Base-by-base conservation (phyloP, 2,329 filamentous ascomycete genomes). In the Coniochaeta sp. region DNA sequence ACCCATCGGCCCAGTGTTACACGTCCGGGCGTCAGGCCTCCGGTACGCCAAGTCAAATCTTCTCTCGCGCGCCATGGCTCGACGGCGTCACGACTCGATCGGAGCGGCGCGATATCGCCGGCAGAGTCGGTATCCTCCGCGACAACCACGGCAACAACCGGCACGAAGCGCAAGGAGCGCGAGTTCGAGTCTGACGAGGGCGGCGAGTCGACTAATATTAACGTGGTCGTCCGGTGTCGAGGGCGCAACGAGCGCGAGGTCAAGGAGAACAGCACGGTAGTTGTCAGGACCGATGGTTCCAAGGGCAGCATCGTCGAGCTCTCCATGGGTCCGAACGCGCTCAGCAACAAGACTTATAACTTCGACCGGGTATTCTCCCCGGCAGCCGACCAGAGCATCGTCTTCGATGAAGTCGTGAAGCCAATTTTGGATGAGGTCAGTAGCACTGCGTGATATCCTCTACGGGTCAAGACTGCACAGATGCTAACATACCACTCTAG, bases 341-440 rank as follows among this genome's bases (percentile, higher is more conserved):
- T 98, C 60, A 96, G 89, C 79, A 96, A 99, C 77, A 98, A 98
- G 77, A 90, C 91, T 0, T 99, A 99, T 72, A 88, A 89, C 65
- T 99, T 99, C 72, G 95, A 99, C 75, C 95, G 93, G 71, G 95
- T 98, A 65, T 99, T 96, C 70, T 97, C 95, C 1, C 90, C 90
- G 0, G 95, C 93, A 0, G 93, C 95, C 1, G 95, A 98, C 69
- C 95, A 99, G 75, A 85, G 81, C 58, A 96, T 96, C 83, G 81
- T 99, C 9, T 99, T 95, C 71, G 93, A 99, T 65, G 93, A 98
- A 74, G 93, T 96, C 5, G 95, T 98, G 17, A 87, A 88, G 65
- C 96, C 96, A 0, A 93, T 99, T 60, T 71, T 99, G 36, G 91
- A 96, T 66, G 93, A 99, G 83, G 92, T 96, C 73, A 66, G 81